These are phyloP conservation scores for Sambucus nigra DNA, from an alignment of 129 eudicot species.

Conservation along the genomic window DNA sequence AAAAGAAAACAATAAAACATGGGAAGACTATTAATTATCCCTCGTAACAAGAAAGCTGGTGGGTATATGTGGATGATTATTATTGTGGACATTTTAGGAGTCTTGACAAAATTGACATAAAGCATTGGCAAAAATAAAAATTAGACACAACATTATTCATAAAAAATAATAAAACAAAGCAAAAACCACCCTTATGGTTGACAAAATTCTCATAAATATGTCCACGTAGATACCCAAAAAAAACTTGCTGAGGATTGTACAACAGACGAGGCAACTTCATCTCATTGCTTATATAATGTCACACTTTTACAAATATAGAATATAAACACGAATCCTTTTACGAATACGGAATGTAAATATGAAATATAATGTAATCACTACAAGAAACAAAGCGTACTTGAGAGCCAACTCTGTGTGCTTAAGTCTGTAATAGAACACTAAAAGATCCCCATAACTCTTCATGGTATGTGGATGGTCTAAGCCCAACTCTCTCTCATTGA, in stretches of 20 bases:
- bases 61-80: background rate
- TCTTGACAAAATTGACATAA: background rate
- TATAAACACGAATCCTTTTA: background rate
- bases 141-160: background rate
- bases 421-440: slow-evolving; percentile 96
- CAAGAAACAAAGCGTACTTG: slow-evolving; percentile 46
- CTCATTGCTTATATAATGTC: too few species aligned
- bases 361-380: background rate
- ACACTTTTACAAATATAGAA: too few species aligned
- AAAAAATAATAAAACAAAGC: background rate
- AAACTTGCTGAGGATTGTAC: too few species aligned
- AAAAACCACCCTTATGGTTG: too few species aligned
- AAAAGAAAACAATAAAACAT: background rate
- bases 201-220: too few species aligned
- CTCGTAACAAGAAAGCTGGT: background rate
- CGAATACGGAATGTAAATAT: slow-evolving; percentile 6
- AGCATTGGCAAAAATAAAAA: background rate
- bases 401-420: slow-evolving; percentile 98
- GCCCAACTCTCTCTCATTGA: slow-evolving; percentile 95
- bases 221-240: too few species aligned
- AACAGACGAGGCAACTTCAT: too few species aligned
- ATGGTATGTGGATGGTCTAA: slow-evolving; percentile 99
- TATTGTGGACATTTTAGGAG: background rate
- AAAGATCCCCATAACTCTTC: slow-evolving; percentile 99
- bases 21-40: background rate